phyloP scores from a whole-genome alignment of 2,329 filamentous ascomycete genomes.

The Cladophialophora chaetospira region DNA sequence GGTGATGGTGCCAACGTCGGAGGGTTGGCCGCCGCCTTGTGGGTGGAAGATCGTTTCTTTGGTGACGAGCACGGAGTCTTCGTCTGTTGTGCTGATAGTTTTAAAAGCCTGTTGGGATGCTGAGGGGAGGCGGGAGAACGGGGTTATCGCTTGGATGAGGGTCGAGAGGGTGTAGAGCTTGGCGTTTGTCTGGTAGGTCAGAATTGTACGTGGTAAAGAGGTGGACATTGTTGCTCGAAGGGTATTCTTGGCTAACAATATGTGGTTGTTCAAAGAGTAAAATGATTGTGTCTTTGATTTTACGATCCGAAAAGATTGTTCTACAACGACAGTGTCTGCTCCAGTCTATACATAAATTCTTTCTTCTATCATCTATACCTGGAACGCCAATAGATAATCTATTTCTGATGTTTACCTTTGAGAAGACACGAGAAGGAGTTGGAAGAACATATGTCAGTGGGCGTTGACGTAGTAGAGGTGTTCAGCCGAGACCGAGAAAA shows the following conservation, averaged over 20 bases:
- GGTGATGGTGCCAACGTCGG: slow-evolving; percentile 63
- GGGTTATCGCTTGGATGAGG: slow-evolving; percentile 47
- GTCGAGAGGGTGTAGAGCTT: slow-evolving; percentile 27
- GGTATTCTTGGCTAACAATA: no score
- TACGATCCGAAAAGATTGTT: no score
- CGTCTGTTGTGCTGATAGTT: slow-evolving; percentile 44
- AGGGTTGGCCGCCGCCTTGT: slow-evolving; percentile 74
- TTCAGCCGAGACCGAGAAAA: neutral
- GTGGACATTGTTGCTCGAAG: slow-evolving; percentile 17
- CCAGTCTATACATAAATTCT: neutral
- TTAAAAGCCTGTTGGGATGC: slow-evolving; percentile 62
- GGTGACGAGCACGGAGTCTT: slow-evolving; percentile 61
- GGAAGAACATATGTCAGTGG: neutral
- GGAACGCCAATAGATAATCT: neutral
- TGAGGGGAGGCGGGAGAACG: slow-evolving; percentile 54
- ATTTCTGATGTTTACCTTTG: neutral
- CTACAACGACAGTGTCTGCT: neutral
- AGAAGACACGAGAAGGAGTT: neutral
- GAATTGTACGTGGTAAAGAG: slow-evolving; percentile 15
- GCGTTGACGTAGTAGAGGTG: slow-evolving; percentile 2
- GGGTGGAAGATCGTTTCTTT: slow-evolving; percentile 74
- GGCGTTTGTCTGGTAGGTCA: slow-evolving; percentile 25
- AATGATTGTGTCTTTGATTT: no score
- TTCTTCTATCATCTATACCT: neutral
- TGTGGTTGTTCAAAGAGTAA: no score